Conservation (phyloP, 306 rosid genomes). For the Hippophae gyantsensis region DNA sequence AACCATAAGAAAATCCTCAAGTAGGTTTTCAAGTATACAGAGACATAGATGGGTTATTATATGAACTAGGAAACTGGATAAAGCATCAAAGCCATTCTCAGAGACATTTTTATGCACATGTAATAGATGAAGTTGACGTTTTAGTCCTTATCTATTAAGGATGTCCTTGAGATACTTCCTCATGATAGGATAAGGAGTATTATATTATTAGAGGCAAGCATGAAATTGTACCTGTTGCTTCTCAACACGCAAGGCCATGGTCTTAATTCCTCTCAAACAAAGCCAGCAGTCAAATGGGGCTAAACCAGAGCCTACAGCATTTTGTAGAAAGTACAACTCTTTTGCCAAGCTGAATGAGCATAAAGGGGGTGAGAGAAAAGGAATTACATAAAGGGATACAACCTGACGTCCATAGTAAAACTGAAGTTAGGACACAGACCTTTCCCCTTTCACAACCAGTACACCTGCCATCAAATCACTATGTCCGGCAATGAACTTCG, state of each 20-base stretch:
- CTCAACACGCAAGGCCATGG: conserved; percentile 81
- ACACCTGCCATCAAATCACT: conserved; percentile 95
- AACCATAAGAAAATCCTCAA: background rate
- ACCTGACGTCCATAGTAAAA: conserved; percentile 1
- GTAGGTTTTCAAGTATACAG: background rate
- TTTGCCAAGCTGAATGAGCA: conserved; percentile 55
- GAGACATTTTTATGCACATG: background rate
- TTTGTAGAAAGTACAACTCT: conserved; percentile 77
- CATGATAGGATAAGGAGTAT: too few species aligned
- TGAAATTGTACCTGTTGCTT: conserved; percentile 74
- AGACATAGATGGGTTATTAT: background rate
- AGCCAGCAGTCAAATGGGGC: conserved; percentile 94
- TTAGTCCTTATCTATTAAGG: background rate
- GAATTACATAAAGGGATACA: background rate
- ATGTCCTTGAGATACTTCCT: background rate
- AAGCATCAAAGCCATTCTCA: background rate
- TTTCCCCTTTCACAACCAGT: conserved; percentile 74
- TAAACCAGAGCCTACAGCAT: conserved; percentile 85
- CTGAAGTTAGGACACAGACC: conserved; percentile 34
- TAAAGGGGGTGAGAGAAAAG: conserved; percentile 6
- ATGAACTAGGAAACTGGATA: background rate
- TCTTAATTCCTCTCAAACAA: conserved; percentile 81
- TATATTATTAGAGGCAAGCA: conserved; percentile 9
- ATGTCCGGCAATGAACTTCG: conserved; percentile 89
- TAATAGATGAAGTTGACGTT: background rate